Percentiles rank a stretch among this genome's conserved stretches.
These are phyloP conservation scores for Plectosphaerella plurivora DNA, from an alignment of 2,329 filamentous ascomycete species.

Conservation along the genomic window DNA sequence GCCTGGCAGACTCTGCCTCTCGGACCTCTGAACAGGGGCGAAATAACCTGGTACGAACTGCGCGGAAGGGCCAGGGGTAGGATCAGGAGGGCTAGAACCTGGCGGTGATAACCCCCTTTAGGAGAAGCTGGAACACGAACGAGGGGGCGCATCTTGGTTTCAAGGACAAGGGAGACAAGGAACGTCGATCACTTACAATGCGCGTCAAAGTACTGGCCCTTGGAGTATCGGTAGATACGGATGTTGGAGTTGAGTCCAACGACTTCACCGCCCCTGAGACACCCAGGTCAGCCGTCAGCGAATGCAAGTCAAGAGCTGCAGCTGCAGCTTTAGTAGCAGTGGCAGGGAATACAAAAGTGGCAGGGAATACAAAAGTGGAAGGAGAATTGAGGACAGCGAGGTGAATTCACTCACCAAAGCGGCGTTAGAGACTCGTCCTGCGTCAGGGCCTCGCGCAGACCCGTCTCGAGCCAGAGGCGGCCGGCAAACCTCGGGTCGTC, in stretches of 20 bases:
- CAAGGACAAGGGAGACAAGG: too few relatives aligned
- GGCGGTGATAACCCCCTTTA: too few relatives aligned
- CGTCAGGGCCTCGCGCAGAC: slow-evolving; percentile 58
- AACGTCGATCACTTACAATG: slow-evolving; percentile 61
- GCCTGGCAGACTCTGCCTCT: too few relatives aligned
- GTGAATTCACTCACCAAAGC: slow-evolving; percentile 37
- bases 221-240: slow-evolving; percentile 79
- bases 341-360: background rate
- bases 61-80: too few relatives aligned
- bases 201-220: slow-evolving; percentile 86
- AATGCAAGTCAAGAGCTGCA: background rate
- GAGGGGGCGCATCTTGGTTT: too few relatives aligned
- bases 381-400: background rate
- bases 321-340: background rate
- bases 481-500: slow-evolving; percentile 71
- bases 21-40: too few relatives aligned
- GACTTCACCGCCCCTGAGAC: slow-evolving; percentile 71
- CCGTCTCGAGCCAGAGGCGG: slow-evolving; percentile 72
- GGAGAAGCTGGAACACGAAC: too few relatives aligned
- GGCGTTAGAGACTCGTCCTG: slow-evolving; percentile 25
- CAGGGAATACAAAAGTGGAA: background rate
- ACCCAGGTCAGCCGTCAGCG: background rate
- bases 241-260: slow-evolving; percentile 88
- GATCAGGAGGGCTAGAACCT: too few relatives aligned
- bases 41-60: too few relatives aligned